Evolutionary conservation across 2,329 filamentous ascomycete genomes (phyloP).

Genomic region (Epichloe elymi): DNA sequence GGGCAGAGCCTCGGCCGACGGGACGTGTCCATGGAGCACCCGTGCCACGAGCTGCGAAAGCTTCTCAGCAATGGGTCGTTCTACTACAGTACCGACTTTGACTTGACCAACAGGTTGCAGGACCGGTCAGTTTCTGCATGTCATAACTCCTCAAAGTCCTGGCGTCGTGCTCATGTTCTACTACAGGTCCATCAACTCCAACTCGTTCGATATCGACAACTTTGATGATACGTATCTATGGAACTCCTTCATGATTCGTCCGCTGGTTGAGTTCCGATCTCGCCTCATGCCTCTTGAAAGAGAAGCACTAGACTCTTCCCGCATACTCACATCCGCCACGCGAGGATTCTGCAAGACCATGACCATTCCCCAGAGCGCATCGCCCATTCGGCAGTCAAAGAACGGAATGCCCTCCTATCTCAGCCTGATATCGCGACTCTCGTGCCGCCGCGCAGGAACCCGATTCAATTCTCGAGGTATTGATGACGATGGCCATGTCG

Average conservation of each 20-base stretch:
- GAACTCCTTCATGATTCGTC: conserved; percentile 98
- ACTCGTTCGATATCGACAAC: conserved; percentile 79
- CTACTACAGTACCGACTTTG: conserved; percentile 98
- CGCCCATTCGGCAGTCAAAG: conserved; percentile 51
- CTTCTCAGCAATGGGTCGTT: conserved; percentile 87
- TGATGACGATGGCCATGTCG: conserved; percentile 92
- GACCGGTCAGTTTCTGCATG: conserved; percentile 45
- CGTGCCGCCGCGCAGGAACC: conserved; percentile 81
- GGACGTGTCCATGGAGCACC: conserved; percentile 68
- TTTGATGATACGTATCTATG: conserved; percentile 88
- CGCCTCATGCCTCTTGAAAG: conserved; percentile 64
- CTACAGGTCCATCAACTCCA: conserved; percentile 55
- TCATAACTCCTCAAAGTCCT: neutral
- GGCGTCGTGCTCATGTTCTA: neutral
- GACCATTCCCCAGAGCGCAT: conserved; percentile 63
- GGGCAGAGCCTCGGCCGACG: conserved; percentile 41
- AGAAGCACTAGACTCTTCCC: conserved; percentile 67
- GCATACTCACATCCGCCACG: conserved; percentile 85
- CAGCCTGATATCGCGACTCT: conserved; percentile 83
- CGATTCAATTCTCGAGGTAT: conserved; percentile 96
- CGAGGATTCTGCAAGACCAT: conserved; percentile 84
- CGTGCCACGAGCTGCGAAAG: conserved; percentile 82
- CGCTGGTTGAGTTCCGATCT: conserved; percentile 78
- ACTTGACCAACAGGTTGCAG: conserved; percentile 85
- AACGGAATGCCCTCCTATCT: conserved; percentile 70